phyloP scores from a whole-genome alignment of 176 grass and related monocot species.

The Zizania latifolia region DNA sequence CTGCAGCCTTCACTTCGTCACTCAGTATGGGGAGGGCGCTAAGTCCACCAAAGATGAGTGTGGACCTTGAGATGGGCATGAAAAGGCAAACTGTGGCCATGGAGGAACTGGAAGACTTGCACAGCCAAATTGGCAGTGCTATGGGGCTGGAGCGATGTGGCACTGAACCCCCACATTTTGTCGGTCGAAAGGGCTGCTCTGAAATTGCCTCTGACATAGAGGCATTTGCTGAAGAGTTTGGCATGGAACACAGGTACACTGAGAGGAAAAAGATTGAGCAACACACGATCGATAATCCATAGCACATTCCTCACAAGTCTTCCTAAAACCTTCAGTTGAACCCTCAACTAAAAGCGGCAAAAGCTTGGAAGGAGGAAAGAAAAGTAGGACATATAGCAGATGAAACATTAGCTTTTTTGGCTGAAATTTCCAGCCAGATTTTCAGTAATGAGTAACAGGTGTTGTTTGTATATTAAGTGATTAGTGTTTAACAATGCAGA shows the following conservation, averaged over 20 bases:
- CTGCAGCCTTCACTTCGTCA: conserved; percentile 39
- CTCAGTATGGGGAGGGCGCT: conserved; percentile 24
- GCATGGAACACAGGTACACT: conserved; percentile 33
- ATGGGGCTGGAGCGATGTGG: conserved; percentile 57
- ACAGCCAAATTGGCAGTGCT: conserved; percentile 57
- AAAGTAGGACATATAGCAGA: conserved; percentile 26
- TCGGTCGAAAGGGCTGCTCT: conserved; percentile 45
- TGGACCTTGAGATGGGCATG: conserved; percentile 58
- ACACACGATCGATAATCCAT: conserved; percentile 22
- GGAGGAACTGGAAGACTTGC: conserved; percentile 68
- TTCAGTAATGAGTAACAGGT: neutral
- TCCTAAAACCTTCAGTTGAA: neutral
- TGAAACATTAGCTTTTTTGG: neutral
- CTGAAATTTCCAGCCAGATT: neutral
- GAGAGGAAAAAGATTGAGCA: conserved; percentile 44
- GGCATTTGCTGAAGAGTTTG: conserved; percentile 63
- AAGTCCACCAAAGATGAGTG: conserved; percentile 51
- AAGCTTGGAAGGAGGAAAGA: neutral
- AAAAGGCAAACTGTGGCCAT: conserved; percentile 45
- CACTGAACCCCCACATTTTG: conserved; percentile 46
- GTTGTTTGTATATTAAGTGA: conserved; percentile 23
- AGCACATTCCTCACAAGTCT: neutral
- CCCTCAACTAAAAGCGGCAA: neutral
- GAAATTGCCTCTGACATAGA: conserved; percentile 68
- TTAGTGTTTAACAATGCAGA: conserved; percentile 1